Percentiles rank a stretch among this genome's conserved stretches.
These are phyloP conservation scores for Lactifluus rugatus DNA, from an alignment of 768 basidiomycete genomes.

Conservation along the genomic window DNA sequence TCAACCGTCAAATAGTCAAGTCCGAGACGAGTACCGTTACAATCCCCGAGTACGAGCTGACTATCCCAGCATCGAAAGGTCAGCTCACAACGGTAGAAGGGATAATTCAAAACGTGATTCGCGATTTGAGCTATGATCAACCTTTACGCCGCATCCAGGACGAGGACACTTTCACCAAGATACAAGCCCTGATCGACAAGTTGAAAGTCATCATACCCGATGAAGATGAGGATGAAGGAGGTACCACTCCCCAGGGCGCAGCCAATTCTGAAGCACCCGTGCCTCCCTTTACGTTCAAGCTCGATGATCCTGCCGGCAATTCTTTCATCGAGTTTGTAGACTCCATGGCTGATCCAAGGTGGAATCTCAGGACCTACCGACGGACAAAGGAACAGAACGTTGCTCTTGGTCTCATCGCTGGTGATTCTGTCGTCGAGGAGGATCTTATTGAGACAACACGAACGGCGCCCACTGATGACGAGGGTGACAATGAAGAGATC, in stretches of 20 bases:
- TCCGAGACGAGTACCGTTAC: slow-evolving; percentile 70
- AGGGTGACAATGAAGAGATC: slow-evolving; percentile 65
- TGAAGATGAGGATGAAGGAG: slow-evolving; percentile 34
- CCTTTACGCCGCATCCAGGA: slow-evolving; percentile 75
- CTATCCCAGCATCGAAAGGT: slow-evolving; percentile 80
- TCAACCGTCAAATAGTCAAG: slow-evolving; percentile 90
- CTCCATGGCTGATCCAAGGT: slow-evolving; percentile 84
- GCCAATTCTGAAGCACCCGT: slow-evolving; percentile 43
- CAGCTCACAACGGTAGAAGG: slow-evolving; percentile 98
- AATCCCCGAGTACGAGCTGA: slow-evolving; percentile 84
- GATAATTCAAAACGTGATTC: slow-evolving; percentile 68
- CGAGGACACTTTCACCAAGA: slow-evolving; percentile 57
- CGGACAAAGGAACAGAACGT: slow-evolving; percentile 77
- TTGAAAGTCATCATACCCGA: slow-evolving; percentile 57
- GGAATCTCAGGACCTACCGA: slow-evolving; percentile 77
- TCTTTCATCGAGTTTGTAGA: slow-evolving; percentile 91
- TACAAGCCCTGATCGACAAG: slow-evolving; percentile 62
- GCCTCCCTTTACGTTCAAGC: slow-evolving; percentile 64
- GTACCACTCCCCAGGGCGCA: slow-evolving; percentile 26
- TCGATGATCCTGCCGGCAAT: slow-evolving; percentile 93
- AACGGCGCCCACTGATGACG: slow-evolving; percentile 22
- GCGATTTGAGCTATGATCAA: slow-evolving; percentile 75
- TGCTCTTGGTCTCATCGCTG: slow-evolving; percentile 58
- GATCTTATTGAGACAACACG: slow-evolving; percentile 20
- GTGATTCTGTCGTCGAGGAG: slow-evolving; percentile 26